Percentiles rank a stretch among this genome's conserved stretches.
These are phyloP conservation scores for Atkinsonella hypoxylon DNA, from an alignment of 2,329 filamentous ascomycete species.

Conservation along the genomic window DNA sequence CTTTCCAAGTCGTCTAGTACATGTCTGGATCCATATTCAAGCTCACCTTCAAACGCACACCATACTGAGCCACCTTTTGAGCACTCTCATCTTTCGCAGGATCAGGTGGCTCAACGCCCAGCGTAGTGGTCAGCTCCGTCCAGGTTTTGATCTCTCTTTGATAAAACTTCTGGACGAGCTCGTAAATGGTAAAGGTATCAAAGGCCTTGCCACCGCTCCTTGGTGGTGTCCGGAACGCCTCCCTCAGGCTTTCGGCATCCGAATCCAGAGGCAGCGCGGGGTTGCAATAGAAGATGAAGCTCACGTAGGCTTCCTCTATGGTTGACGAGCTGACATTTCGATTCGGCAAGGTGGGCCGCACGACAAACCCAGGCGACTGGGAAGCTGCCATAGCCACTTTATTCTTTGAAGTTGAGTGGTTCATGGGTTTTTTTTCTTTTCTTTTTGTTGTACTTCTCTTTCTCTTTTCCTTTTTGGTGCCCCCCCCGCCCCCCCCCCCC, in stretches of 20 bases:
- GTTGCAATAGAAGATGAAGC: constrained; percentile 86
- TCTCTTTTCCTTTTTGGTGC: too few relatives aligned
- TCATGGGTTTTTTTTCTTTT: background rate
- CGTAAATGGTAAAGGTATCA: constrained; percentile 62
- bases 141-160: constrained; percentile 82
- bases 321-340: constrained; percentile 55
- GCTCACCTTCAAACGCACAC: constrained; percentile 73
- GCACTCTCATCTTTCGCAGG: constrained; percentile 74
- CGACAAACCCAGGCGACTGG: constrained; percentile 4
- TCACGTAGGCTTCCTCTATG: constrained; percentile 72
- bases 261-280: constrained; percentile 56
- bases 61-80: constrained; percentile 92
- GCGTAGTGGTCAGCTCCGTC: constrained; percentile 72
- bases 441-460: too few relatives aligned
- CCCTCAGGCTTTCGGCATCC: constrained; percentile 59
- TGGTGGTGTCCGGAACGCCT: constrained; percentile 67
- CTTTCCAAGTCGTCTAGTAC: background rate
- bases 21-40: background rate
- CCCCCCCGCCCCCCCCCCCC: background rate
- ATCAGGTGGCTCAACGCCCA: constrained; percentile 82
- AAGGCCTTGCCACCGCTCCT: constrained; percentile 83
- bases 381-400: background rate
- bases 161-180: constrained; percentile 69
- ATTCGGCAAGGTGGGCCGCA: constrained; percentile 42
- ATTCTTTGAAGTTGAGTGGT: background rate